A percentile compares a stretch with the other conserved stretches of the same genome.
These are phyloP conservation scores for Russula ochroleuca DNA, from an alignment of 768 basidiomycete species.

Conservation along the genomic window DNA sequence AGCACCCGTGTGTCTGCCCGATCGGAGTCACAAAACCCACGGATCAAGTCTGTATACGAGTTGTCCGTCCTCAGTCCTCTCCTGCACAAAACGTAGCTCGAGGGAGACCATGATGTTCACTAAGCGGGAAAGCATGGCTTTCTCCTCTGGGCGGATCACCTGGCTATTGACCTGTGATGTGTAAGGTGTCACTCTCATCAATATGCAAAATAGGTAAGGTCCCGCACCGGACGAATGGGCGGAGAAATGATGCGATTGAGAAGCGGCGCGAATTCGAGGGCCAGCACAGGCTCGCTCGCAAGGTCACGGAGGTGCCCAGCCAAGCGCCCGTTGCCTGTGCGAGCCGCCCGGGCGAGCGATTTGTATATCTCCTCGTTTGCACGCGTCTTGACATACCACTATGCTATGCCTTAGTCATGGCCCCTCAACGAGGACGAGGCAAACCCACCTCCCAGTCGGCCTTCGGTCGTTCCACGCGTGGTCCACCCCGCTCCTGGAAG, in stretches of 20 bases:
- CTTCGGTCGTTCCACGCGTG: constrained; percentile 77
- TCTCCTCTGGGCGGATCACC: constrained; percentile 80
- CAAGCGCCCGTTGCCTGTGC: constrained; percentile 50
- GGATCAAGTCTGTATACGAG: constrained; percentile 90
- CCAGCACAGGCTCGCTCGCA: constrained; percentile 56
- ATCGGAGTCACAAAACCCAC: constrained; percentile 47
- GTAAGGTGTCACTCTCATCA: not conserved
- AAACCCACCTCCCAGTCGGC: constrained; percentile 85
- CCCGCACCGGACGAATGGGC: constrained; percentile 81
- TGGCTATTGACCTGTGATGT: constrained; percentile 81
- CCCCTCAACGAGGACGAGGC: not conserved
- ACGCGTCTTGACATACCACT: constrained; percentile 66
- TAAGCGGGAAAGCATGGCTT: constrained; percentile 62
- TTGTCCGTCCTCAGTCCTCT: constrained; percentile 88
- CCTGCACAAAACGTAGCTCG: constrained; percentile 83
- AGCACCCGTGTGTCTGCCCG: not conserved
- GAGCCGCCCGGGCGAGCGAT: constrained; percentile 62
- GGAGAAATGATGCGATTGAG: constrained; percentile 96
- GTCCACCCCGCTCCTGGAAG: constrained; percentile 73
- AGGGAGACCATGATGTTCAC: constrained; percentile 89
- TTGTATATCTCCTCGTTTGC: constrained; percentile 85
- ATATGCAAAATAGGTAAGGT: not conserved
- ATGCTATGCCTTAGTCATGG: constrained; percentile 1
- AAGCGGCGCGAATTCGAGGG: constrained; percentile 80
- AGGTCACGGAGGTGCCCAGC: constrained; percentile 65